Percentiles rank a stretch among this genome's conserved stretches.
Evolutionary conservation across 2,329 filamentous ascomycete species (phyloP).

Genomic region (Hymenoscyphus linearis): DNA sequence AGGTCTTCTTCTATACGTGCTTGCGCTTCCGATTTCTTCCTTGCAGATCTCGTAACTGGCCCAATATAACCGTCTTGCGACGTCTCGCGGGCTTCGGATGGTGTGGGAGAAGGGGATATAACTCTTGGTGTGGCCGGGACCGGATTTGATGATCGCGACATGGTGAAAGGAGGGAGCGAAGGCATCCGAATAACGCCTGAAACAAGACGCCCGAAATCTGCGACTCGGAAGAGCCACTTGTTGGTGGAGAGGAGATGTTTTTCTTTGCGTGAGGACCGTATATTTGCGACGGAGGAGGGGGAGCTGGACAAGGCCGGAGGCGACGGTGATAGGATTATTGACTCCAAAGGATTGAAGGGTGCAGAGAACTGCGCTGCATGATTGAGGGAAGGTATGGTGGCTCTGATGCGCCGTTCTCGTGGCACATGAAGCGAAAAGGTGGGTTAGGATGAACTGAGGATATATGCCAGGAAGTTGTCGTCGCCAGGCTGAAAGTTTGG

Average conservation of each 20-base stretch:
- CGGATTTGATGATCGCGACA: slow-evolving; percentile 36
- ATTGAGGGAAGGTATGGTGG: slow-evolving; percentile 34
- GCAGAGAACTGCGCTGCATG: slow-evolving; percentile 58
- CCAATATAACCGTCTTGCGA: slow-evolving; percentile 61
- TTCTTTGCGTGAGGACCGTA: slow-evolving; percentile 45
- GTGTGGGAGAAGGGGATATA: slow-evolving; percentile 81
- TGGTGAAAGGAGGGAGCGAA: slow-evolving; percentile 54
- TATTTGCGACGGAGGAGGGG: slow-evolving; percentile 22
- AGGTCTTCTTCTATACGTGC: slow-evolving; percentile 55
- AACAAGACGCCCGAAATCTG: slow-evolving; percentile 45
- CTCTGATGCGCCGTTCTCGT: slow-evolving; percentile 26
- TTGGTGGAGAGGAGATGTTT: slow-evolving; percentile 42
- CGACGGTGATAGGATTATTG: slow-evolving; percentile 38
- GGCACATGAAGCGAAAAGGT: slow-evolving; percentile 21
- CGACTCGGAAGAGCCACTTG: slow-evolving; percentile 43
- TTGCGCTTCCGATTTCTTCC: slow-evolving; percentile 54
- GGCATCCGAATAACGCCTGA: slow-evolving; percentile 52
- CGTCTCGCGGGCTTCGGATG: slow-evolving; percentile 49
- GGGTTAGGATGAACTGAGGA: slow-evolving; percentile 3
- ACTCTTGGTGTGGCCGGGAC: slow-evolving; percentile 79
- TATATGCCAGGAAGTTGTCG: neutral
- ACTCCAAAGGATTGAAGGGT: slow-evolving; percentile 49
- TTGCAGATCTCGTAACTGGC: slow-evolving; percentile 71
- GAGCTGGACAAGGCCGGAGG: slow-evolving; percentile 20
- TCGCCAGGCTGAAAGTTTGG: neutral